Evolutionary conservation across 225 moss, liverwort and hornwort species (phyloP), one percentile per base, ranked within the genome.

Genomic region (Pleurozium schreberi): DNA sequence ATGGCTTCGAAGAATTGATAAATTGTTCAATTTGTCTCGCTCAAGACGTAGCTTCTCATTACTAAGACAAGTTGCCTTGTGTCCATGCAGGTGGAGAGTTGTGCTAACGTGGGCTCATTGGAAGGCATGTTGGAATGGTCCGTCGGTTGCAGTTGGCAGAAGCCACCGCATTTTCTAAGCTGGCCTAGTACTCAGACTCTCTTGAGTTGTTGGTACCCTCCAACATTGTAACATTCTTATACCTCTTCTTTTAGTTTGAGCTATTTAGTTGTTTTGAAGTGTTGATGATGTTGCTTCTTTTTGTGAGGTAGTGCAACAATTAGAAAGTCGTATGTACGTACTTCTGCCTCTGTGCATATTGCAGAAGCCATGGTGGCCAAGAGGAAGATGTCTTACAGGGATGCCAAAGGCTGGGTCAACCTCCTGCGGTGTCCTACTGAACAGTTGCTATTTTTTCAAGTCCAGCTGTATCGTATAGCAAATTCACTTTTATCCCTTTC

Each of bases 81-180:
- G n/a, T 88, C 36, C 12, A 60, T 90, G 91, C 93, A 99, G 98
- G 95, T 93, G 61, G 92, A 91, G 88, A 93, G 95, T 70, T 96
- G 96, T 84, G 91, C 90, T 11, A 93, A 92, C 50, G 90, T 99
- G 82, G 93, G 93, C n/a, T 85, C 88, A 50, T 92, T 99, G 31
- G 95, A 95, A 73, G 98, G 97, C 85, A 93, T 97, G 85, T 92
- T 97, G 90, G 96, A 95, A 77, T 96, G 97, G 98, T 96, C 98
- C n/a, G 89, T 93, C 23, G 98, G 98, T 73, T 99, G 98, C 95
- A 99, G 96, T 91, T 99, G 98, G 98, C 96, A 97, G 89, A 95
- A 92, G 82, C 95, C 96, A 31, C 92, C 93, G 84, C 91, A 88
- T 57, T 85, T 90, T 80, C 74, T 88, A 62, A 88, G 87, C 70